Evolutionary conservation across 352 stramenopile species (phyloP), one percentile per base, ranked within the genome.

Genomic region (Phytophthora hibernalis): DNA sequence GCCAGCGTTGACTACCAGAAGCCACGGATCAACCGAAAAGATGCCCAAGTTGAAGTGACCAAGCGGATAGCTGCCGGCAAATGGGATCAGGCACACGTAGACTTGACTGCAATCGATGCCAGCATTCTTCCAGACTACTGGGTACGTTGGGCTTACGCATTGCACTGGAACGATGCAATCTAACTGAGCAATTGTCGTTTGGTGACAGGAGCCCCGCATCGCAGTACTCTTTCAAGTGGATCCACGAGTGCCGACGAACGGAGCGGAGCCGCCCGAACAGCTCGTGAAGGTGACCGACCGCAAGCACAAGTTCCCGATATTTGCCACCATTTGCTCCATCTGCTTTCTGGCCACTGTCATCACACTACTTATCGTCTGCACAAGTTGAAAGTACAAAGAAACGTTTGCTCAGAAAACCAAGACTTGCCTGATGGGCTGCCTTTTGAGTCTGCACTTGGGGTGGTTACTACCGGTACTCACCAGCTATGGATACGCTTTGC

Each of bases 271-370:
- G 9, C 82, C 80, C 2, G 82, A 91, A 31, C 84, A 92, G 53
- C 72, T 92, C 31, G 81, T 92, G 52, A 92, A 92, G 49, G 84
- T 92, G 42, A 92, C 84, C 5, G 80, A 92, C 65, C 72, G 77
- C 13, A 72, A 72, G 18, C 84, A 92, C 65, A 79, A 80, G 21
- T 86, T 89, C 58, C 84, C 84, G 1, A 73, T 92, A 28, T 85
- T 93, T 54, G 82, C 84, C 10, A 91, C 82, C 4, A 76, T 87
- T 11, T 91, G 84, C 60, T 93, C 84, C 24, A 70, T 93, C 44
- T 70, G 54, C 42, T 90, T 93, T 59, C 70, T 93, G 26, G 49
- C 79, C 42, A 80, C 80, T 28, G 77, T 90, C 65, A 70, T 93
- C 50, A 67, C 72, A 15, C 74, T 91, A 66, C 87, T 93, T 66